Evolutionary conservation across 2,329 filamentous ascomycete genomes (phyloP).

Genomic region (Curvularia eragrostidis): DNA sequence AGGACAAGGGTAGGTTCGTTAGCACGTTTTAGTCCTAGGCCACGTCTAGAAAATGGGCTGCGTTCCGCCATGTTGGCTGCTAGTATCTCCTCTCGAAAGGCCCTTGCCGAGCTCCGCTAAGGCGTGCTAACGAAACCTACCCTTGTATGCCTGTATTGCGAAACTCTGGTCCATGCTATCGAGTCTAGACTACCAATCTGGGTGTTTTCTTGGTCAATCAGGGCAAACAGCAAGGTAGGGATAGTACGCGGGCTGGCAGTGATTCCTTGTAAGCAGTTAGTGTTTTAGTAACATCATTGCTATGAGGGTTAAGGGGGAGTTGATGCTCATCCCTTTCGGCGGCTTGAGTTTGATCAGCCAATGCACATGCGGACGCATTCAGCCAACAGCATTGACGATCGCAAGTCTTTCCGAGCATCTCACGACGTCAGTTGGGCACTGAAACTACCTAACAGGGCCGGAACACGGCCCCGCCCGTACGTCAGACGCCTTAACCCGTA

Average conservation of each 20-base stretch:
- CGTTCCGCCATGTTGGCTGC: too few relatives aligned
- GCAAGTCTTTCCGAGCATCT: neutral
- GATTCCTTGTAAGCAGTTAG: slow-evolving; percentile 5
- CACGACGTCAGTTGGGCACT: neutral
- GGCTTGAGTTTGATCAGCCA: neutral
- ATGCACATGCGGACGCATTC: neutral
- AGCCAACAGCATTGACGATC: slow-evolving; percentile 8
- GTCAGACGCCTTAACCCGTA: slow-evolving; percentile 3
- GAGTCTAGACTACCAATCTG: slow-evolving; percentile 2
- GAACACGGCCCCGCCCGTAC: neutral
- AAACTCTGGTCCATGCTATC: slow-evolving; percentile 6
- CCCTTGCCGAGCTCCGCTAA: too few relatives aligned
- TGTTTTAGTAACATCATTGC: slow-evolving; percentile 3
- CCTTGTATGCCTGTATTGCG: too few relatives aligned
- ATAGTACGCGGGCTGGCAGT: slow-evolving; percentile 1
- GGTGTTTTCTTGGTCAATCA: slow-evolving; percentile 9
- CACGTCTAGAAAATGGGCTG: too few relatives aligned
- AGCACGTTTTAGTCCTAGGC: too few relatives aligned
- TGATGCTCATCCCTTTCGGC: neutral
- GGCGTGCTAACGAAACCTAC: too few relatives aligned
- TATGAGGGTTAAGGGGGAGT: neutral
- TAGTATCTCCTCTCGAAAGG: too few relatives aligned
- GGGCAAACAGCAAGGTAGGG: slow-evolving; percentile 2
- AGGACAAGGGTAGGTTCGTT: too few relatives aligned
- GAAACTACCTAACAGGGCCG: slow-evolving; percentile 4